Evolutionary conservation across 495 filamentous ascomycete genomes (phyloP).

Genomic region (Hypoxylon crocopeplum): DNA sequence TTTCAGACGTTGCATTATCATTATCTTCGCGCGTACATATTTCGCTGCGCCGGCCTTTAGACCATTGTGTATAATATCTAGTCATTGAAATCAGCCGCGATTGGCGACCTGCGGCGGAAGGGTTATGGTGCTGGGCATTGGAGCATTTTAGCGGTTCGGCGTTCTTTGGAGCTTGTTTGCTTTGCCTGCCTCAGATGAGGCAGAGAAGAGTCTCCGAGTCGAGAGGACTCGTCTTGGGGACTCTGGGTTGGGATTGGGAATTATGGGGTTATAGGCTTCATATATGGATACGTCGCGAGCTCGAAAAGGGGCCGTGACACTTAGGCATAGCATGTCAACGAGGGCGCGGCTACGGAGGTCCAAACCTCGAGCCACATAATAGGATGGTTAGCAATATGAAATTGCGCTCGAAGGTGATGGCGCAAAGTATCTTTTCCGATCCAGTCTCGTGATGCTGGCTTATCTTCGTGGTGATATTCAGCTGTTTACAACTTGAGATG

Average conservation of each 20-base stretch:
- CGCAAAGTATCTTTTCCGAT: background rate
- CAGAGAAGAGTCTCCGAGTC: conserved; percentile 10
- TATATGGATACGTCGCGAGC: conserved; percentile 17
- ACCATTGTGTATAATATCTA: conserved; percentile 42
- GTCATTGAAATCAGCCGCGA: conserved; percentile 27
- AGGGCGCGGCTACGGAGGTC: conserved; percentile 15
- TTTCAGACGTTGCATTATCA: conserved; percentile 13
- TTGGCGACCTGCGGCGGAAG: conserved; percentile 14
- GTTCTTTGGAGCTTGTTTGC: conserved; percentile 20
- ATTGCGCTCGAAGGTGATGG: conserved; percentile 12
- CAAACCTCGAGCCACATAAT: conserved; percentile 28
- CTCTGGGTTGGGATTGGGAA: conserved; percentile 25
- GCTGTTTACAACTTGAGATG: too few species aligned
- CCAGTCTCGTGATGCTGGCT: too few species aligned
- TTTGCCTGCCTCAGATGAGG: conserved; percentile 12
- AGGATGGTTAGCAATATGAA: conserved; percentile 31
- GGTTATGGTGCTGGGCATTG: conserved; percentile 25
- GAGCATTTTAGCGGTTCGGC: conserved; percentile 32
- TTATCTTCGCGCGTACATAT: conserved; percentile 37
- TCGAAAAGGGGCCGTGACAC: conserved; percentile 11
- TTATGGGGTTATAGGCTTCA: conserved; percentile 5
- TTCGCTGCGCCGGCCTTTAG: conserved; percentile 20
- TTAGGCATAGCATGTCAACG: conserved; percentile 17
- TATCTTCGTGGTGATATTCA: background rate
- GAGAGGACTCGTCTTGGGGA: conserved; percentile 12